A percentile compares a stretch with the other conserved stretches of the same genome.
These are phyloP conservation scores for Podaxis sp. DNA, from an alignment of 768 basidiomycete species.

Conservation along the genomic window DNA sequence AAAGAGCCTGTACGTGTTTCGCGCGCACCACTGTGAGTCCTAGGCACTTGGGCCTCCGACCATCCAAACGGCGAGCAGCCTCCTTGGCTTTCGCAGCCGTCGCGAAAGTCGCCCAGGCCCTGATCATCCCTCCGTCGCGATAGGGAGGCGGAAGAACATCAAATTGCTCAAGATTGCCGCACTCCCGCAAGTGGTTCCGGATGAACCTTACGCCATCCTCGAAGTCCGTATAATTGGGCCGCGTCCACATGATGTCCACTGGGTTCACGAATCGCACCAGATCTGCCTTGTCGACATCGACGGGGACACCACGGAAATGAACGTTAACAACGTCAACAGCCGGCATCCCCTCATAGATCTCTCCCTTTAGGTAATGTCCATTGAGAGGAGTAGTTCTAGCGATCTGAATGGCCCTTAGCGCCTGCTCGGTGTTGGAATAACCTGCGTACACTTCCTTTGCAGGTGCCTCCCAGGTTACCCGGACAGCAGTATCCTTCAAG, in stretches of 20 bases:
- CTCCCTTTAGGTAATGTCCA: slow-evolving; percentile 44
- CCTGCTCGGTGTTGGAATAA: slow-evolving; percentile 49
- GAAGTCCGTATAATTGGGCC: slow-evolving; percentile 42
- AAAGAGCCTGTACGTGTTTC: slow-evolving; percentile 52
- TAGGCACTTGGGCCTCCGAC: no score
- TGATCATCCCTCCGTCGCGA: slow-evolving; percentile 46
- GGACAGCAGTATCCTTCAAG: slow-evolving; percentile 55
- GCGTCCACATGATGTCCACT: slow-evolving; percentile 51
- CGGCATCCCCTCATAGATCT: slow-evolving; percentile 56
- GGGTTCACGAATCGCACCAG: slow-evolving; percentile 47
- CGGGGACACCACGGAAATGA: slow-evolving; percentile 55
- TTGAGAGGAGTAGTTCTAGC: slow-evolving; percentile 37
- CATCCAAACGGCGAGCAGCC: slow-evolving; percentile 49
- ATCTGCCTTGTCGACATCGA: slow-evolving; percentile 37
- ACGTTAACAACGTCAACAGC: slow-evolving; percentile 61
- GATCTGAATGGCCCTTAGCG: slow-evolving; percentile 48
- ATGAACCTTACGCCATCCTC: slow-evolving; percentile 37
- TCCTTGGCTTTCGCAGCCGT: slow-evolving; percentile 50
- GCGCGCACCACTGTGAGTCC: slow-evolving; percentile 48
- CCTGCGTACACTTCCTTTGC: slow-evolving; percentile 60
- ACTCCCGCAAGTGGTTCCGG: slow-evolving; percentile 26
- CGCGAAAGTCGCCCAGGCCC: slow-evolving; percentile 57
- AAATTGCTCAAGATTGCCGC: slow-evolving; percentile 29
- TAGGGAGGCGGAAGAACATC: slow-evolving; percentile 44
- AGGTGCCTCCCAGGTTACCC: slow-evolving; percentile 62